Evolutionary conservation across 116 monocot species (phyloP).

Genomic region (Trichopus zeylanicus): DNA sequence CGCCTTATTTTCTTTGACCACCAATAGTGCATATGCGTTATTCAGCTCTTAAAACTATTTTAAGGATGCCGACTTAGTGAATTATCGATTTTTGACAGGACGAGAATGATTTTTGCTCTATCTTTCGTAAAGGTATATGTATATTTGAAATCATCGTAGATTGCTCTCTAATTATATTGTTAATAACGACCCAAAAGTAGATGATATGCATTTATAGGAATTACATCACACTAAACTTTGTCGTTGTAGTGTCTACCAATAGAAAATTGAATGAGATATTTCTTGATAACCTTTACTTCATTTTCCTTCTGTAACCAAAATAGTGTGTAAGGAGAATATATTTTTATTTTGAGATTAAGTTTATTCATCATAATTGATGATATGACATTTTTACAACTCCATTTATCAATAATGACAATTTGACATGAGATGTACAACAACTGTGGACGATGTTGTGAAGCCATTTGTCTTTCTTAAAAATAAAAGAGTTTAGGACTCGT

Average conservation of each 20-base stretch:
- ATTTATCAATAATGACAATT: conserved; percentile 27
- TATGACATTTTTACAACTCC: conserved; percentile 24
- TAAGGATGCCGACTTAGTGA: background rate
- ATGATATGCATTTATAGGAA: too few species aligned
- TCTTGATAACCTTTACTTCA: conserved; percentile 10
- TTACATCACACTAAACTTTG: conserved; percentile 17
- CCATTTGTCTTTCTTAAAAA: too few species aligned
- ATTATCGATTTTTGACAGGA: background rate
- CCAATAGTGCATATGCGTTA: background rate
- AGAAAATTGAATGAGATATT: too few species aligned
- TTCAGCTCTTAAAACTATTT: background rate
- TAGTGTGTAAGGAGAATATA: conserved; percentile 9
- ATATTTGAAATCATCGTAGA: conserved; percentile 9
- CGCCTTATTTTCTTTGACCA: background rate
- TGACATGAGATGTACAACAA: conserved; percentile 11
- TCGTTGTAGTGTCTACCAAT: conserved; percentile 11
- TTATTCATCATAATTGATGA: conserved; percentile 13
- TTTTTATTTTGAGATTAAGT: too few species aligned
- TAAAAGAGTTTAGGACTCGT: too few species aligned
- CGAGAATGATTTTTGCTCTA: background rate
- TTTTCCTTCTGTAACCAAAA: conserved; percentile 16
- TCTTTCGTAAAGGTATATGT: conserved; percentile 6
- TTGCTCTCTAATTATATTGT: too few species aligned
- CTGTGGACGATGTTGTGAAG: conserved; percentile 16
- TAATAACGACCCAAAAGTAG: conserved; percentile 4